Evolutionary conservation across 139 green algal species (phyloP), one percentile per base, ranked within the genome.

Genomic region (Axilococcus clingmanii): DNA sequence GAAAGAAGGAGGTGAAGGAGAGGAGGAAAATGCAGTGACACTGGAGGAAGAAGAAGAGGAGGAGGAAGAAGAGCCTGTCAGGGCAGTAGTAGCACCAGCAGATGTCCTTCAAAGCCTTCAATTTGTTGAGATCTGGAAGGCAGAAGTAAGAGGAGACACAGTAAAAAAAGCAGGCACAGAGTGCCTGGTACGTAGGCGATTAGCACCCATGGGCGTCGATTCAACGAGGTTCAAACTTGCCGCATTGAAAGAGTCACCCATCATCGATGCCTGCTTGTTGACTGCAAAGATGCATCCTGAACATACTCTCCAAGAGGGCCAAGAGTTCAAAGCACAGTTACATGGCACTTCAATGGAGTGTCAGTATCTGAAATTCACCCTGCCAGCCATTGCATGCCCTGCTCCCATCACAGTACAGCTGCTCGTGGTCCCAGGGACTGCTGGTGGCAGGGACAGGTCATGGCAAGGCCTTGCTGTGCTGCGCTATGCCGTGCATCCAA

Each of bases 301-400:
- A 8, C 59, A 54, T 46, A 36, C 62, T 32, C 24, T 22, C 5
- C 29, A 31, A n/a, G 40, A 31, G 22, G 25, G 16, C 3, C 38
- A 11, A 15, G 23, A 16, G 9, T 71, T 65, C 23, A 20, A 27
- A 22, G 55, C 63, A 8, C 22, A 30, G 15, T 54, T 71, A 16
- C 31, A 40, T 2, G 37, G 59, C 17, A 34, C 48, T 17, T 44
- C 55, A 1, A 54, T 71, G 12, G 63, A 57, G 27, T 61, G 52
- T 32, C 50, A 28, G 16, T 71, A 71, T 55, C 42, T 71, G 23
- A 57, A 57, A 40, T 71, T 66, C 28, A 40, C 41, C 37, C 24
- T 71, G n/a, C 63, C 63, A 11, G 28, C 47, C 4, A 40, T 60
- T 22, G 55, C 63, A 14, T 56, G 48, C 19, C 16, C 35, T n/a